Percentiles rank a stretch among this genome's conserved stretches.
These are phyloP conservation scores for Hansenula lynferdii DNA, from an alignment of 1,139 yeast species.

Conservation along the genomic window DNA sequence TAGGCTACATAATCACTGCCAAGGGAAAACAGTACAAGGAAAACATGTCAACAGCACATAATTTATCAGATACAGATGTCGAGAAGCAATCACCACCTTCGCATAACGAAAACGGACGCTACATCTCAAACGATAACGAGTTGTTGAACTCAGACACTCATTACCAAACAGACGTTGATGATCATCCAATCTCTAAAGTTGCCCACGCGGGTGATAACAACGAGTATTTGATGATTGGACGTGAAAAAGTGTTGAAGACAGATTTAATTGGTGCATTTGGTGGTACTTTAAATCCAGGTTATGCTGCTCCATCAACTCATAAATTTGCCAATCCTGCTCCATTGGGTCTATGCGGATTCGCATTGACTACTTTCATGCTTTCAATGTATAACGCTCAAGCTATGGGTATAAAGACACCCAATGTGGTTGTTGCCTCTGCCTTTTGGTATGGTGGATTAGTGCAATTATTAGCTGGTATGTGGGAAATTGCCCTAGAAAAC, in stretches of 20 bases:
- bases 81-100: neutral
- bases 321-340: slow-evolving; percentile 64
- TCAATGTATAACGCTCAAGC: slow-evolving; percentile 48
- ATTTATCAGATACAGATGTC: neutral
- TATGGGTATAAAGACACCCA: slow-evolving; percentile 42
- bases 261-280: slow-evolving; percentile 55
- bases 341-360: slow-evolving; percentile 61
- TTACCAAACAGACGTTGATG: slow-evolving; percentile 6
- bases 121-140: no score
- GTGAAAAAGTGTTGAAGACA: slow-evolving; percentile 57
- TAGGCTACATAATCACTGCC: no score
- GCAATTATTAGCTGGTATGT: slow-evolving; percentile 60
- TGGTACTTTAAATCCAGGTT: slow-evolving; percentile 57
- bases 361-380: slow-evolving; percentile 62
- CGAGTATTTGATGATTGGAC: slow-evolving; percentile 68
- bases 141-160: neutral
- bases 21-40: no score
- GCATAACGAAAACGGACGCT: neutral
- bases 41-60: neutral
- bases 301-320: slow-evolving; percentile 39
- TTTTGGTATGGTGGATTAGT: slow-evolving; percentile 81
- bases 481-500: slow-evolving; percentile 60
- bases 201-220: slow-evolving; percentile 35
- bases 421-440: slow-evolving; percentile 68
- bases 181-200: slow-evolving; percentile 21